Evolutionary conservation across 1,284 basidiomycete species (phyloP), one percentile per base, ranked within the genome.

Genomic region (Xanthoconium separans): DNA sequence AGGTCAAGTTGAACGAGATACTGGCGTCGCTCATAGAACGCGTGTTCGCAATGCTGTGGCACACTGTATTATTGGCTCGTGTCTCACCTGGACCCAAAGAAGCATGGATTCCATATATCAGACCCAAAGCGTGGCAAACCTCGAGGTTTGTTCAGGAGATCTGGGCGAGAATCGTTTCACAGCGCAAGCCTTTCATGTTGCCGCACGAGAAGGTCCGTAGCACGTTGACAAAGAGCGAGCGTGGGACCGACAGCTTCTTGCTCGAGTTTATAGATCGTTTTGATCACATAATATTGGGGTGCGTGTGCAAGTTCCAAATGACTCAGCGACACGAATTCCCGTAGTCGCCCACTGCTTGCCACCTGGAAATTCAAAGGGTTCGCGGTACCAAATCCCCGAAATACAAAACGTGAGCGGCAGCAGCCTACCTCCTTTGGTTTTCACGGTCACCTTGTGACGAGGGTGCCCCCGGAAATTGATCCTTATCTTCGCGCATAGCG

Each of bases 31-130:
- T 37, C 52, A 42, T 34, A 33, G 3, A 29, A 16, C 27, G 52
- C 58, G 45, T 61, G 65, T 51, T 51, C 30, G 39, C 53, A 41
- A 43, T 37, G 39, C 41, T 18, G 34, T 46, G 20, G 39, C 39
- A 41, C 40, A 5, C 30, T 30, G 18, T 41, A 29, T 45, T 13
- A 44, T 29, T 33, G 34, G 31, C 16, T 24, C 39, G 39, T 45
- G 27, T 41, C 37, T 43, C 12, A 6, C 24, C 24, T 24, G 24
- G 24, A 24, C 24, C 24, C 24, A 24, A 24, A 6, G 37, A 27
- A 31, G 42, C 49, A 16, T 54, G 57, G 30, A 30, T 50, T 57
- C 33, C 51, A 55, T 53, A 20, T 44, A 53, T 50, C 7, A 36
- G 45, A 42, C 41, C 29, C 16, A 9, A 49, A 8, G 43, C 6